Base-by-base conservation (phyloP, 768 basidiomycete genomes). In the Tylopilus cervinicoccineus region DNA sequence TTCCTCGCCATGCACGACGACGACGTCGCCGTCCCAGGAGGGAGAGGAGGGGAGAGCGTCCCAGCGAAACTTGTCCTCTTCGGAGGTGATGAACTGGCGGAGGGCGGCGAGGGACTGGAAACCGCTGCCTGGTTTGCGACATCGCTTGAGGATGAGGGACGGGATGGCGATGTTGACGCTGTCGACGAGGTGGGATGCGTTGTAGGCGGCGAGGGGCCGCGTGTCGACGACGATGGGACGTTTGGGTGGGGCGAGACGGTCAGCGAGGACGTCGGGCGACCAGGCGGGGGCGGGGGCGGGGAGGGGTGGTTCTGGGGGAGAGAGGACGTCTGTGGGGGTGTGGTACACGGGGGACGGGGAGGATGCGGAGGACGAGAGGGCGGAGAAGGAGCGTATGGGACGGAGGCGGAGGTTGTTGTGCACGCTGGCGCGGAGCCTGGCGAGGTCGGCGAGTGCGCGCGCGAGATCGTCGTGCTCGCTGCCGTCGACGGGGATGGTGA, bases 141-240 rank as follows among this genome's bases (percentile, higher is more conserved):
- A 85, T 17, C 93, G 83, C 66, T 92, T 93, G 57, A 93, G 80
- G 60, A 96, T 92, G 59, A 96, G 80, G 22, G 89, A 87, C 0
- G 93, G 93, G 36, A 96, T 88, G 27, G 86, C 86, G 40, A 96
- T 76, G 67, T 93, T 93, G 51, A 92, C 78, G 64, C 84, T 87
- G 55, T 81, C 71, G 32, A 72, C 63, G 43, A 96, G 67, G 64
- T 83, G 88, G 47, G 75, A 76, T 3, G 80, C 70, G 29, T 83
- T 72, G 69, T 83, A 90, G 10, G 80, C 72, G 1, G 78, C 73
- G 17, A 83, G 74, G 4, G 87, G 81, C 5, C 93, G 81, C 32
- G 88, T 90, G 67, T 96, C 93, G 62, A 95, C 77, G 50, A 95
- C 69, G 20, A 93, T 71, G 9, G 90, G 87, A 3, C 76, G 78